Conservation (phyloP, 2,329 filamentous ascomycete species). For the Colletotrichum magnum region DNA sequence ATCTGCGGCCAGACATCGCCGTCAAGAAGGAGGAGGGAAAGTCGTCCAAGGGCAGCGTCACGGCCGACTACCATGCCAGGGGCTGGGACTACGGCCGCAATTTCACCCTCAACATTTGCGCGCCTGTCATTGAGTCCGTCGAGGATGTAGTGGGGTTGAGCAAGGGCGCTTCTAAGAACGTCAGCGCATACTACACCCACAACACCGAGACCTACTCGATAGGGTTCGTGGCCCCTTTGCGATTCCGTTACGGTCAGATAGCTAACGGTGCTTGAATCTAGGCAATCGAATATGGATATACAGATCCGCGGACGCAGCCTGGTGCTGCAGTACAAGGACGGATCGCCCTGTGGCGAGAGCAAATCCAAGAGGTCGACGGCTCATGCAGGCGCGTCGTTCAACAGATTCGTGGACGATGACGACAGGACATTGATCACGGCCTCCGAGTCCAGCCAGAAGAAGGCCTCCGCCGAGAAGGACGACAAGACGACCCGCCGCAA, state of each 20-base stretch:
- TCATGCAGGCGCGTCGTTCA: conserved; percentile 45
- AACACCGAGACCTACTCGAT: conserved; percentile 80
- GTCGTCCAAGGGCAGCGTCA: conserved; percentile 57
- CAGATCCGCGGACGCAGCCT: conserved; percentile 79
- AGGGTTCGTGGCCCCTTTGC: conserved; percentile 67
- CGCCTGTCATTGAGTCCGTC: conserved; percentile 77
- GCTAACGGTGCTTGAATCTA: conserved; percentile 45
- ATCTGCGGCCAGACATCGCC: conserved; percentile 69
- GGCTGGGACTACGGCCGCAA: conserved; percentile 85
- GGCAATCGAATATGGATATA: conserved; percentile 68
- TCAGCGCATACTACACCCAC: conserved; percentile 82
- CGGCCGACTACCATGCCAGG: conserved; percentile 72
- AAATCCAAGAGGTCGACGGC: conserved; percentile 53
- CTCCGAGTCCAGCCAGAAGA: conserved; percentile 40
- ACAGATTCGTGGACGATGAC: conserved; percentile 49
- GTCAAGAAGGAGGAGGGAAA: conserved; percentile 60
- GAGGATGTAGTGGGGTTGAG: conserved; percentile 75
- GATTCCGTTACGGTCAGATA: too few relatives aligned
- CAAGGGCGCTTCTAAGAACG: conserved; percentile 75
- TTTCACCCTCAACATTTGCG: conserved; percentile 88
- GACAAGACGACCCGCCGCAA: conserved; percentile 67
- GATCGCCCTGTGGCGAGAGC: conserved; percentile 77
- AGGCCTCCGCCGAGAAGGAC: conserved; percentile 51
- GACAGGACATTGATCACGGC: conserved; percentile 50
- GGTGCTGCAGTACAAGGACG: conserved; percentile 82